phyloP scores from a whole-genome alignment of 1,139 yeast species.

The Debaryomycetaceae sp. region DNA sequence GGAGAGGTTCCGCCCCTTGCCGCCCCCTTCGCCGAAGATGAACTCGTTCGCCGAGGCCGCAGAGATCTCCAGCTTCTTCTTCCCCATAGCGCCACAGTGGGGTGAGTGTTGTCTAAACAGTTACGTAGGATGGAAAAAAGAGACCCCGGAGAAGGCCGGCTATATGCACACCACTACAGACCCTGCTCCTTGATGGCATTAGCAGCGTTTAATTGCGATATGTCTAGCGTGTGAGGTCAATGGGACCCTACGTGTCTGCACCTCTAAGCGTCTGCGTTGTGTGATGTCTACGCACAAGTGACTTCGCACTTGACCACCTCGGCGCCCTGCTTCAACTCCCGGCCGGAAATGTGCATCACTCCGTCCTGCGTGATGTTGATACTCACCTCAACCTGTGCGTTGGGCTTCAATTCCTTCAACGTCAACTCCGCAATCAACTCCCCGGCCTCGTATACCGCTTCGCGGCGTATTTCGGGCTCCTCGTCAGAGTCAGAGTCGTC shows the following conservation, averaged over 20 bases:
- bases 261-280: too few relatives aligned
- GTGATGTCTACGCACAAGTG: slow-evolving; percentile 6
- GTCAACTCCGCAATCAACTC: slow-evolving; percentile 70
- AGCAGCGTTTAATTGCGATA: too few relatives aligned
- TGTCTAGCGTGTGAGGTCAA: too few relatives aligned
- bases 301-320: slow-evolving; percentile 43
- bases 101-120: too few relatives aligned
- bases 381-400: slow-evolving; percentile 62
- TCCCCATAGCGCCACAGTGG: slow-evolving; percentile 27
- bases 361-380: slow-evolving; percentile 82
- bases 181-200: too few relatives aligned
- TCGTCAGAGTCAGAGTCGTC: slow-evolving; percentile 31
- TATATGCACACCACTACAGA: too few relatives aligned
- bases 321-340: slow-evolving; percentile 67
- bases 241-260: too few relatives aligned
- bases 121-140: too few relatives aligned
- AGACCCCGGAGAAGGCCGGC: too few relatives aligned
- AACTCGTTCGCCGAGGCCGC: slow-evolving; percentile 41
- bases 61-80: slow-evolving; percentile 46
- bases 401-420: slow-evolving; percentile 61
- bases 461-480: slow-evolving; percentile 66
- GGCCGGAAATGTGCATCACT: slow-evolving; percentile 69
- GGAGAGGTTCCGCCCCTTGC: slow-evolving; percentile 51
- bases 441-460: slow-evolving; percentile 67
- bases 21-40: slow-evolving; percentile 58